phyloP scores from a whole-genome alignment of 2,329 filamentous ascomycete species.

The Ophiostoma ulmi region DNA sequence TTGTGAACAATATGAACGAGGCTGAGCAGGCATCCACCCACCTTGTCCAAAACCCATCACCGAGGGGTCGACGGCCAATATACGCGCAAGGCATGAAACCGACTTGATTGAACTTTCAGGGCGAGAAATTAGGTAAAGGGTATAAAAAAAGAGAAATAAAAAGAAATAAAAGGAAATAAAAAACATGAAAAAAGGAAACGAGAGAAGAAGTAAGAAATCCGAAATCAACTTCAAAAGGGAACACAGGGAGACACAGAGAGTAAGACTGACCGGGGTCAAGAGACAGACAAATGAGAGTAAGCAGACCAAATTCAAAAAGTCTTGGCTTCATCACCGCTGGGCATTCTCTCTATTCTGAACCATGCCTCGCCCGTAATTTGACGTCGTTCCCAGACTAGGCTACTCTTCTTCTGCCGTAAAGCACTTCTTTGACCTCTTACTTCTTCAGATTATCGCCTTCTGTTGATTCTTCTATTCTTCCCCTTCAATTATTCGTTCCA shows the following conservation, averaged over 20 bases:
- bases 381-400: neutral
- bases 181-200: neutral
- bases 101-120: neutral
- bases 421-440: neutral
- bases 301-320: neutral
- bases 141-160: neutral
- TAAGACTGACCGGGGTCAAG: conserved; percentile 3
- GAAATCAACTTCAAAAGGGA: neutral
- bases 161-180: neutral
- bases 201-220: neutral
- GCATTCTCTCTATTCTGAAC: neutral
- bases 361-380: neutral
- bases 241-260: neutral
- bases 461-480: neutral
- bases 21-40: conserved; percentile 2
- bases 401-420: neutral
- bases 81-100: neutral
- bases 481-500: neutral
- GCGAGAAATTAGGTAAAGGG: neutral
- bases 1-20: neutral
- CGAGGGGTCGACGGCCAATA: neutral
- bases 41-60: neutral
- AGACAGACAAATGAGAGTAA: neutral
- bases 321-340: neutral
- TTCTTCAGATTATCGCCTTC: neutral